phyloP scores from a whole-genome alignment of 768 basidiomycete genomes.

The Suillus spraguei region DNA sequence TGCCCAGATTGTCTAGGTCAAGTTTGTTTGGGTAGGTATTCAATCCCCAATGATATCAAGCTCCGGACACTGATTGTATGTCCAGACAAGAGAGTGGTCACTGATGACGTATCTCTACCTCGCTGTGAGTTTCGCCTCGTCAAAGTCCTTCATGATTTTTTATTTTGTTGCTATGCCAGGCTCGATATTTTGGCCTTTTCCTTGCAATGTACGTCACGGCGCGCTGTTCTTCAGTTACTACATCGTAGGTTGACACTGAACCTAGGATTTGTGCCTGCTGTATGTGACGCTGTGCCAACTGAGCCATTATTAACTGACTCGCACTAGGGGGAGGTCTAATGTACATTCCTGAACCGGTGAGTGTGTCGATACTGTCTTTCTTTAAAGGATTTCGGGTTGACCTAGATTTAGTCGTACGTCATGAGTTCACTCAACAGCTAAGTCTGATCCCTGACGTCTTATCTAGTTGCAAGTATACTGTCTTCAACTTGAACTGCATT shows the following conservation, averaged over 20 bases:
- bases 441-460: not conserved
- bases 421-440: not conserved
- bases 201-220: not conserved
- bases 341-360: not conserved
- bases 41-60: not conserved
- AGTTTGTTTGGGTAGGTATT: not conserved
- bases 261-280: not conserved
- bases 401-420: not conserved
- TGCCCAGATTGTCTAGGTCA: not conserved
- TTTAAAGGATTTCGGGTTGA: not conserved
- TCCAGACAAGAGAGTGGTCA: not conserved
- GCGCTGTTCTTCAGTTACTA: not conserved
- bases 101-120: conserved; percentile 2
- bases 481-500: not conserved
- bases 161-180: not conserved
- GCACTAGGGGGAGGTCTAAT: conserved; percentile 1
- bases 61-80: not conserved
- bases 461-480: not conserved
- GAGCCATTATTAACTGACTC: not conserved
- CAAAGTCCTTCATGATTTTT: not conserved
- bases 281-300: not conserved
- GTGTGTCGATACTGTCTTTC: not conserved
- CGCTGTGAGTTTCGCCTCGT: not conserved
- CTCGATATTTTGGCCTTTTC: not conserved
- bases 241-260: not conserved